Percentiles rank a stretch among this genome's conserved stretches.
These are phyloP conservation scores for Tulasnella sp. DNA, from an alignment of 768 basidiomycete species.

Conservation along the genomic window DNA sequence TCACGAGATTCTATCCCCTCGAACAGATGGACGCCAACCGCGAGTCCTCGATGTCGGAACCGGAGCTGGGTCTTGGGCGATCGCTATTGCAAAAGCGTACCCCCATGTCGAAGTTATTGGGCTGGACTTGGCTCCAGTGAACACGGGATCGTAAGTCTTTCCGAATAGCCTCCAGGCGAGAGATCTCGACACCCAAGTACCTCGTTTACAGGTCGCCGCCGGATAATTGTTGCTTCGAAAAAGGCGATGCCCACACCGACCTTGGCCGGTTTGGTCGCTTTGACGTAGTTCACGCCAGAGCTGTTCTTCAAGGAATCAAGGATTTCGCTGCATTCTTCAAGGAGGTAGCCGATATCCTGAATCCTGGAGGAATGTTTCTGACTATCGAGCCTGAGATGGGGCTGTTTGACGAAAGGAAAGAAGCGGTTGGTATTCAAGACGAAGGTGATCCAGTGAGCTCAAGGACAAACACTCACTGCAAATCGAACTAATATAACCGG, in stretches of 20 bases:
- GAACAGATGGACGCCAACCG: conserved; percentile 33
- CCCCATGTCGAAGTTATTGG: conserved; percentile 1
- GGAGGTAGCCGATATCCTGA: background rate
- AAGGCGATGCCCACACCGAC: background rate
- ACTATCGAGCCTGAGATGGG: conserved; percentile 16
- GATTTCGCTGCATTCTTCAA: conserved; percentile 9
- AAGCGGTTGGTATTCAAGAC: conserved; percentile 1
- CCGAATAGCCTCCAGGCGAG: background rate
- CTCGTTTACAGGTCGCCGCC: background rate
- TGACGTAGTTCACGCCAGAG: conserved; percentile 22
- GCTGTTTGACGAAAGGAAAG: conserved; percentile 4
- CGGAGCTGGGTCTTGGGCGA: conserved; percentile 39
- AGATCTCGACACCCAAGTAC: background rate
- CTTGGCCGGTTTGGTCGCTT: background rate
- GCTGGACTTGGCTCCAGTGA: conserved; percentile 13
- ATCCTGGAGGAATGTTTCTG: conserved; percentile 20
- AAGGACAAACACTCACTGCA: background rate
- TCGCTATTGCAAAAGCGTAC: background rate
- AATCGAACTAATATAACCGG: background rate
- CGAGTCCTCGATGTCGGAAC: conserved; percentile 39
- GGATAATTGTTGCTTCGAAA: conserved; percentile 18
- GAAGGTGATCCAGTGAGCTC: conserved; percentile 8
- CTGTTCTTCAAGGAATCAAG: conserved; percentile 13
- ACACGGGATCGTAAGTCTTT: background rate
- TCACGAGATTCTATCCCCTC: conserved; percentile 36